A percentile compares a stretch with the other conserved stretches of the same genome.
Evolutionary conservation across 306 rosid species (phyloP).

Genomic region (Cucumis melo): DNA sequence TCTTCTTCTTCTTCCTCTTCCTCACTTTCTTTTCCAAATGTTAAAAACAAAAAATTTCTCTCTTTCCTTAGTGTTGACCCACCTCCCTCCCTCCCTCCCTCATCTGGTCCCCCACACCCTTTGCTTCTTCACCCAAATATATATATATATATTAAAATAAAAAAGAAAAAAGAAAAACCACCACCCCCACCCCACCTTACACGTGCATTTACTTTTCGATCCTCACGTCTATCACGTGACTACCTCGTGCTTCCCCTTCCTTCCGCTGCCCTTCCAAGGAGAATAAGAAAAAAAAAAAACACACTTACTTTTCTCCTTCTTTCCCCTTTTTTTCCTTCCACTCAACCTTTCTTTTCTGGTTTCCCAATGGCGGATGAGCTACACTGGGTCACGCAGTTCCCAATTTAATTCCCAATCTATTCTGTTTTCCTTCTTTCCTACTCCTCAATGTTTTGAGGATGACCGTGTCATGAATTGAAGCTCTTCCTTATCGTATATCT

Average conservation of each 20-base stretch:
- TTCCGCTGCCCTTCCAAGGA: background rate
- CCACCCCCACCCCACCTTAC: conserved; percentile 21
- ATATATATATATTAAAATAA: background rate
- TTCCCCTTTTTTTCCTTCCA: background rate
- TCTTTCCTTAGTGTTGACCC: conserved; percentile 8
- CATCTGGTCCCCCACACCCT: conserved; percentile 21
- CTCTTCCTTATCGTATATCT: conserved; percentile 57
- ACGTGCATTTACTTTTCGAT: conserved; percentile 10
- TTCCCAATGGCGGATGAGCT: conserved; percentile 4
- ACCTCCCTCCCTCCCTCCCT: background rate
- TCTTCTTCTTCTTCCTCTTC: no score
- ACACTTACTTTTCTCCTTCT: background rate
- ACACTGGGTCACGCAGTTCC: background rate
- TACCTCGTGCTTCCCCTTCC: conserved; percentile 31
- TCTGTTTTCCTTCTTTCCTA: background rate
- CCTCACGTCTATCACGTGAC: conserved; percentile 32
- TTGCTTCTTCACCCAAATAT: background rate
- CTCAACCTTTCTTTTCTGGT: background rate
- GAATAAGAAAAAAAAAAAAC: background rate
- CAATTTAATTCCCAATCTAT: no score
- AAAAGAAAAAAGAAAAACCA: background rate
- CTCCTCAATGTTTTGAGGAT: conserved; percentile 32
- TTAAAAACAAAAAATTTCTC: background rate
- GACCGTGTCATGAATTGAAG: conserved; percentile 52
- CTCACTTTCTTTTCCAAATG: background rate